A percentile compares a stretch with the other conserved stretches of the same genome.
These are phyloP conservation scores for Eucalyptus paniculata DNA, from an alignment of 345 rosid species.

Conservation along the genomic window DNA sequence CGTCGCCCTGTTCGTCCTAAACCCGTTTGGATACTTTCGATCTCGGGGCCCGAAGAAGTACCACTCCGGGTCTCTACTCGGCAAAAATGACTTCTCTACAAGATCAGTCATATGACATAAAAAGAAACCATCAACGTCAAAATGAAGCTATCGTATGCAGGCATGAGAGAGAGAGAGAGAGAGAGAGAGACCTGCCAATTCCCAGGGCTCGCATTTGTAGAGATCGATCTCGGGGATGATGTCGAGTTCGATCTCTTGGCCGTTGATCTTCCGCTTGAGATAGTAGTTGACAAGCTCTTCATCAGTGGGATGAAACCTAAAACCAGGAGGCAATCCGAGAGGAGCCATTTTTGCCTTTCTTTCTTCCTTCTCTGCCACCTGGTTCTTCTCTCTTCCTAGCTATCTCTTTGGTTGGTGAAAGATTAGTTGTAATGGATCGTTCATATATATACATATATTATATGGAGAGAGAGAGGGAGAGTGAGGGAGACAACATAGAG, in stretches of 20 bases:
- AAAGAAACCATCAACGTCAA: background rate
- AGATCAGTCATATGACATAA: background rate
- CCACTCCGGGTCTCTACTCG: slow-evolving; percentile 94
- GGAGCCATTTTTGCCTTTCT: slow-evolving; percentile 30
- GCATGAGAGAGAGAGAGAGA: background rate
- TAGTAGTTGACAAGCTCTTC: slow-evolving; percentile 95
- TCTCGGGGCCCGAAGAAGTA: slow-evolving; percentile 93
- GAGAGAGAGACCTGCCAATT: slow-evolving; percentile 44
- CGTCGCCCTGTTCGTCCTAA: slow-evolving; percentile 82
- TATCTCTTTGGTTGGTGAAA: background rate
- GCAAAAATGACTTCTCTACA: slow-evolving; percentile 74
- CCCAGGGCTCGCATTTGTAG: slow-evolving; percentile 99
- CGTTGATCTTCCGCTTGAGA: slow-evolving; percentile 71
- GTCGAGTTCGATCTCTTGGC: slow-evolving; percentile 86
- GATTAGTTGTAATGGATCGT: background rate
- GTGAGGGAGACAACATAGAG: background rate
- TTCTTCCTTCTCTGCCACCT: background rate
- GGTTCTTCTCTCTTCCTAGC: background rate
- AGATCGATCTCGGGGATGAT: slow-evolving; percentile 95
- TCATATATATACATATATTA: background rate
- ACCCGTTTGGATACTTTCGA: slow-evolving; percentile 85
- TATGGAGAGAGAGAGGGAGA: background rate
- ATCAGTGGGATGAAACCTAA: slow-evolving; percentile 90
- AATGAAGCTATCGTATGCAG: background rate
- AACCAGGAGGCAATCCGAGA: slow-evolving; percentile 88